Conservation (phyloP, 2,329 filamentous ascomycete species). For the Lasiodiplodia gonubiensis region DNA sequence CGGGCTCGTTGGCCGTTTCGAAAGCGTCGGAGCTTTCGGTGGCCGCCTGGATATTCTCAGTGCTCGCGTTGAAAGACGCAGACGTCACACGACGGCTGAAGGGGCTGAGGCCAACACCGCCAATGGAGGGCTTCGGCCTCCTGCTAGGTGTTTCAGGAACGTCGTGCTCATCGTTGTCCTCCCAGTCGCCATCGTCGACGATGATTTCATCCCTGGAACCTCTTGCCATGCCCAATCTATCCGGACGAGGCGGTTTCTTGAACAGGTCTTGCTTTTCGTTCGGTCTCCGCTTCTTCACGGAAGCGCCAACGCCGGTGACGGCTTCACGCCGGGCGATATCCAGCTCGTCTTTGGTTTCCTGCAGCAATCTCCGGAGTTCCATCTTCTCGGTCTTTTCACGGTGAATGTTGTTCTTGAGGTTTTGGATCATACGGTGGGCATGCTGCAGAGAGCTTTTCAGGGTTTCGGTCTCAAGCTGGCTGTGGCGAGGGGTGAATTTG, state of each 20-base stretch:
- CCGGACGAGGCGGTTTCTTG: conserved; percentile 78
- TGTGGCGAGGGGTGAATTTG: conserved; percentile 89
- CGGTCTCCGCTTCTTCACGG: conserved; percentile 64
- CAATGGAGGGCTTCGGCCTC: conserved; percentile 34
- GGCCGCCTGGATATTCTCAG: conserved; percentile 79
- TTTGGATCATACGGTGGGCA: conserved; percentile 95
- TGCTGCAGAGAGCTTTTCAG: conserved; percentile 92
- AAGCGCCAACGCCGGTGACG: conserved; percentile 50
- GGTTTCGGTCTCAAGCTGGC: conserved; percentile 92
- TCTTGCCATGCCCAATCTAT: conserved; percentile 67
- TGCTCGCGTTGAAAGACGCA: conserved; percentile 50
- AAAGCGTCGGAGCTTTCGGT: conserved; percentile 67
- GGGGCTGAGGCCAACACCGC: conserved; percentile 34
- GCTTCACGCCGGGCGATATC: conserved; percentile 69
- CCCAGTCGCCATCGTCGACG: conserved; percentile 84
- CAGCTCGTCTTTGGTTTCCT: conserved; percentile 92
- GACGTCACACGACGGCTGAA: conserved; percentile 39
- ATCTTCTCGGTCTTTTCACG: conserved; percentile 99
- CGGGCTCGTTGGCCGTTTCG: conserved; percentile 78
- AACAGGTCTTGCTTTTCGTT: conserved; percentile 60
- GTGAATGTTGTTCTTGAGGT: conserved; percentile 91
- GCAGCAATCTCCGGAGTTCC: conserved; percentile 90
- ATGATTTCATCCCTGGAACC: conserved; percentile 73
- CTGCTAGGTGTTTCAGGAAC: conserved; percentile 58
- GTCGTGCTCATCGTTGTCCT: conserved; percentile 72